Evolutionary conservation across 345 rosid species (phyloP), one percentile per base, ranked within the genome.

Genomic region (Linum tenue): DNA sequence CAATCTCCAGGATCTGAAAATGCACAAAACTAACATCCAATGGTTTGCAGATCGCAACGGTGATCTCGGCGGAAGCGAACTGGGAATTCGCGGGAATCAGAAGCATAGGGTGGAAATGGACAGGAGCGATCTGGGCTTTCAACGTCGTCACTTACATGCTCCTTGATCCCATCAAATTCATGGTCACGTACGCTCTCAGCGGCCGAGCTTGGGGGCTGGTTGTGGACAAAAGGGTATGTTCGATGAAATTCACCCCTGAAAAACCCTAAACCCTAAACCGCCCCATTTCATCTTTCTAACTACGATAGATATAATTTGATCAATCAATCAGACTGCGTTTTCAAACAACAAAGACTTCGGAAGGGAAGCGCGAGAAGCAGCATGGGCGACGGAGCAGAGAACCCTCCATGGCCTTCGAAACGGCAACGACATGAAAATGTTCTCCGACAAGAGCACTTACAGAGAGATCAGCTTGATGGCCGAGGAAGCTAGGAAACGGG

Each of bases 401-500:
- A 73, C 88, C 41, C 75, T 69, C 0, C 75, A 73, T 14, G 86
- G 86, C 59, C 81, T 84, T 50, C 78, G 50, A 43, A 43, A 71
- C 10, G 40, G 72, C 1, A 12, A 41, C 0, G 72, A 69, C 6
- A 64, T 55, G 16, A 71, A 15, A 15, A 5, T 40, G 62, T 71
- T 70, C 59, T 5, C 74, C 0, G 77, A 83, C 39, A 79, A 67
- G 56, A 70, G 59, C 69, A 62, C 63, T 2, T 44, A 72, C 22
- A 43, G 71, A 17, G 83, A 84, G 37, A 37, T 69, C 60, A 71
- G 40, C 37, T 62, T 72, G 43, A 74, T 84, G 84, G 86, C 82
- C 42, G 88, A 79, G 22, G 86, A 84, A 72, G 80, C 84, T 56
- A 78, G 62, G 72, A 74, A 78, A 36, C 84, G 83, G 1, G 86